phyloP scores from a whole-genome alignment of 2,329 filamentous ascomycete genomes.

The Xylaria arbuscula region DNA sequence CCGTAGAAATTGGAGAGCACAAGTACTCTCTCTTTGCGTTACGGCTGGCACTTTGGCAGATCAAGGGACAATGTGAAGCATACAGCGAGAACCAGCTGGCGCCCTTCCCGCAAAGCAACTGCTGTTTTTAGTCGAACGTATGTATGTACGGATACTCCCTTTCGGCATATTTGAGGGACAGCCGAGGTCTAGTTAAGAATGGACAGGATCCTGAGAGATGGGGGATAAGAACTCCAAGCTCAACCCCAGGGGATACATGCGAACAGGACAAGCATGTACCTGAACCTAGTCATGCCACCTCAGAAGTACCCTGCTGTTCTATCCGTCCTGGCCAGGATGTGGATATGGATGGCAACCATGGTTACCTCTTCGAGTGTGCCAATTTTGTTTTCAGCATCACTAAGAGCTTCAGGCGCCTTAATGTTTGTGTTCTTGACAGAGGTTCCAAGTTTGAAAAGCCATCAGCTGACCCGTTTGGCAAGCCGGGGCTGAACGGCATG shows the following conservation, averaged over 20 bases:
- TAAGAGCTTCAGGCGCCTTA: constrained; percentile 3
- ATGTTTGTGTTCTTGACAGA: constrained; percentile 1
- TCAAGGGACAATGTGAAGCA: neutral
- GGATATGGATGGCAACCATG: neutral
- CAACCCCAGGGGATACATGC: constrained; percentile 18
- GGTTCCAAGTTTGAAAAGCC: neutral
- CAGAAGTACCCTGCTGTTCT: constrained; percentile 18
- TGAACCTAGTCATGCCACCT: constrained; percentile 18
- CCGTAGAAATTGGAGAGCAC: neutral
- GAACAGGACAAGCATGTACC: constrained; percentile 24
- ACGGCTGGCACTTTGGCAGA: neutral
- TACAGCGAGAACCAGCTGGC: neutral
- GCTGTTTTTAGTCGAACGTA: neutral
- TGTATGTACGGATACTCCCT: constrained; percentile 17
- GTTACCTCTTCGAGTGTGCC: neutral
- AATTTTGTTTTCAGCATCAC: constrained; percentile 9
- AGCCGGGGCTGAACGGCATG: neutral
- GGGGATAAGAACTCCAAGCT: neutral
- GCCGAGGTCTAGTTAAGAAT: neutral
- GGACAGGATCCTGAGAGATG: neutral
- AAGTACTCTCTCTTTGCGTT: neutral
- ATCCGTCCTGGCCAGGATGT: neutral
- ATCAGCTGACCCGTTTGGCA: constrained; percentile 17
- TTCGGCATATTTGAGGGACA: neutral
- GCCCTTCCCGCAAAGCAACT: neutral